Conservation (phyloP, 192 early-diverging fungal species). For the Linderina pennispora region DNA sequence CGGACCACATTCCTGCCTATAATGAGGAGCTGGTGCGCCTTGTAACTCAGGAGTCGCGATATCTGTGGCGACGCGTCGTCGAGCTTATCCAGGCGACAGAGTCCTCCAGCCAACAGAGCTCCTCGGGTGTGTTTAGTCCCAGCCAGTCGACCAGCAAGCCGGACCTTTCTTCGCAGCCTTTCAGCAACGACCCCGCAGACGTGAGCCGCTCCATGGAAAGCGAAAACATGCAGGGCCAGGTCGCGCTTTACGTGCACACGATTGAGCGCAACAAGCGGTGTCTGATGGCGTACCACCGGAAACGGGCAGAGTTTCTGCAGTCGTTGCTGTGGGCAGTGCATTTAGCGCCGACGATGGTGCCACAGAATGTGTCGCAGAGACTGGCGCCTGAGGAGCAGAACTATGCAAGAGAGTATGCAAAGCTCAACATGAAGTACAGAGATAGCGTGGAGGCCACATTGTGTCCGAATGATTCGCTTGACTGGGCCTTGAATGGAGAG, state of each 20-base stretch:
- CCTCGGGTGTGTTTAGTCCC: conserved; percentile 3
- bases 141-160: not conserved
- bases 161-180: not conserved
- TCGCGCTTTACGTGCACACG: conserved; percentile 28
- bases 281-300: conserved; percentile 82
- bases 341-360: conserved; percentile 34
- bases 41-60: conserved; percentile 73
- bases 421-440: conserved; percentile 58
- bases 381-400: conserved; percentile 33
- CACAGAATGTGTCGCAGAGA: conserved; percentile 4
- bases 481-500: conserved; percentile 67
- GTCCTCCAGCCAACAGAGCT: not conserved
- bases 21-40: conserved; percentile 73
- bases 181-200: not conserved
- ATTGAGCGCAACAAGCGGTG: conserved; percentile 79
- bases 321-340: conserved; percentile 51
- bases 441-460: conserved; percentile 41
- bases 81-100: conserved; percentile 25
- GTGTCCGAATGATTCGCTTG: conserved; percentile 51
- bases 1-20: conserved; percentile 69
- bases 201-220: not conserved
- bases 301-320: conserved; percentile 63
- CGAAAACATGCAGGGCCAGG: conserved; percentile 27
- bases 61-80: conserved; percentile 51
- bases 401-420: conserved; percentile 53